A percentile compares a stretch with the other conserved stretches of the same genome.
These are phyloP conservation scores for Thyridium curvatum DNA, from an alignment of 2,329 filamentous ascomycete genomes.

Conservation along the genomic window DNA sequence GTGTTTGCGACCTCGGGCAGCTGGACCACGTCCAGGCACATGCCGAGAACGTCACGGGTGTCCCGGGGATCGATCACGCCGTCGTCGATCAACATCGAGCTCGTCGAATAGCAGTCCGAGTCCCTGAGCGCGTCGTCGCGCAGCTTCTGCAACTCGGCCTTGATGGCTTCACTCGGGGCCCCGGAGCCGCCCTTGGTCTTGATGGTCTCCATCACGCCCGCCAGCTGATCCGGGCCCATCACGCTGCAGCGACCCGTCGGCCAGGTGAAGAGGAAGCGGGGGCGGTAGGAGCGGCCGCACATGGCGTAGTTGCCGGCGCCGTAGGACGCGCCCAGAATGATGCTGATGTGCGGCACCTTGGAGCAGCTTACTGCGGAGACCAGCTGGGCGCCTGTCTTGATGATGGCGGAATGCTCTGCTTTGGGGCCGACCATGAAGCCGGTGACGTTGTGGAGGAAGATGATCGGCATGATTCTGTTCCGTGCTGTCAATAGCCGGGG, in stretches of 20 bases:
- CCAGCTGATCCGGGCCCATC: constrained; percentile 31
- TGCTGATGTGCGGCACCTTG: constrained; percentile 34
- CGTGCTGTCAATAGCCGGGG: no score
- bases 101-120: constrained; percentile 57
- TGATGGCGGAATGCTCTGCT: constrained; percentile 34
- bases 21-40: constrained; percentile 10
- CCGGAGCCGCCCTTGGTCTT: background rate
- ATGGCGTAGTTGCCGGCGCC: constrained; percentile 40
- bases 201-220: constrained; percentile 23
- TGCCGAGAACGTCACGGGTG: constrained; percentile 2
- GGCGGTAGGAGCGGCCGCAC: constrained; percentile 33
- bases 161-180: background rate
- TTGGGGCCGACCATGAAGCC: constrained; percentile 41
- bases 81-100: constrained; percentile 4
- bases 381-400: constrained; percentile 36
- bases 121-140: constrained; percentile 21
- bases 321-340: constrained; percentile 37
- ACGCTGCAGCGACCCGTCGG: constrained; percentile 30
- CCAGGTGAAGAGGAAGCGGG: constrained; percentile 35
- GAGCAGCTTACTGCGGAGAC: constrained; percentile 36
- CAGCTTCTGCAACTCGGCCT: constrained; percentile 23
- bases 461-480: constrained; percentile 26
- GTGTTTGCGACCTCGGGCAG: no score
- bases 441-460: constrained; percentile 40
- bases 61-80: constrained; percentile 4